Conservation (phyloP, 2,329 filamentous ascomycete genomes). For the Phyllosticta paracitricarpa region DNA sequence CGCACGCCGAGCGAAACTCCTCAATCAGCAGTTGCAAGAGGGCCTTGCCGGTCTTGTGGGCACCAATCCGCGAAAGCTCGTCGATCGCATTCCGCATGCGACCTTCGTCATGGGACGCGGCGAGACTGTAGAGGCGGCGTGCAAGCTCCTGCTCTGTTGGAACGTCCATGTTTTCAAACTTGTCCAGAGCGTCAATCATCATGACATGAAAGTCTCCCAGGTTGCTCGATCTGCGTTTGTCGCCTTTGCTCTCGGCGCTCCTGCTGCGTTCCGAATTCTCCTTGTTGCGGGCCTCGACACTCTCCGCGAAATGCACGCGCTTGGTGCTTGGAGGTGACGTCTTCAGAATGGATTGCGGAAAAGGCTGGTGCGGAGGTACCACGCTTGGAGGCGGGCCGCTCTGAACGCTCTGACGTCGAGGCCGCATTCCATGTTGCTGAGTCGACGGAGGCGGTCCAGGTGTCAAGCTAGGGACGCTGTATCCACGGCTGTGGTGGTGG, state of each 20-base stretch:
- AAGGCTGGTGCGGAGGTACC: background rate
- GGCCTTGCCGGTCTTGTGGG: background rate
- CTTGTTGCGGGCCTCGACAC: background rate
- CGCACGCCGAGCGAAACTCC: constrained; percentile 3
- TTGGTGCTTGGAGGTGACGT: background rate
- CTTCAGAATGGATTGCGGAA: background rate
- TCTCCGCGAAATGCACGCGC: constrained; percentile 2
- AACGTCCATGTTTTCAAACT: constrained; percentile 1
- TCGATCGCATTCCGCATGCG: background rate
- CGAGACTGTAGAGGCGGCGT: background rate
- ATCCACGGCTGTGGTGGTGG: background rate
- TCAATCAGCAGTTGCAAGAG: background rate
- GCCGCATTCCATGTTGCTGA: background rate
- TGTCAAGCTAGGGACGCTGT: background rate
- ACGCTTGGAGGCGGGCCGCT: background rate
- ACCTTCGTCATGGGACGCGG: background rate
- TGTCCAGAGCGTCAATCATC: background rate
- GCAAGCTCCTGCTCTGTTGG: background rate
- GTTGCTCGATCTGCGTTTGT: background rate
- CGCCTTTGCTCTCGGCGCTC: background rate
- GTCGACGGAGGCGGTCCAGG: background rate
- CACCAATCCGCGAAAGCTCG: background rate
- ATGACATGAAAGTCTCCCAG: constrained; percentile 2
- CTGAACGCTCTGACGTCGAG: background rate
- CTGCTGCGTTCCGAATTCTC: background rate